phyloP scores from a whole-genome alignment of 768 basidiomycete species.

The Crucibulum laeve region DNA sequence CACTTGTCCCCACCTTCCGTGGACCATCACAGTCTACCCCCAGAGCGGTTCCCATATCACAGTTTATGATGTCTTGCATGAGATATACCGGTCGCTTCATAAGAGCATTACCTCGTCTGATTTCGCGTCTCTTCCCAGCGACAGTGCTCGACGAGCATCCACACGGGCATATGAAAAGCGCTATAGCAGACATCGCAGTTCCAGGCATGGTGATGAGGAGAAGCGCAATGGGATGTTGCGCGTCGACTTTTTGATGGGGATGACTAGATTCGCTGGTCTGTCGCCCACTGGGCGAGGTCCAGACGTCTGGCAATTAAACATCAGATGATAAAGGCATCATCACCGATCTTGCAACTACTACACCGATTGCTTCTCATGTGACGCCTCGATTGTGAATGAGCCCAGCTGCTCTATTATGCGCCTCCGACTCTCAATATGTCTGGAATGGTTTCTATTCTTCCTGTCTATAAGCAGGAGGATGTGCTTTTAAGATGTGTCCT shows the following conservation, averaged over 20 bases:
- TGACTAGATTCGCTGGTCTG: conserved; percentile 41
- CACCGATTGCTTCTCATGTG: too few relatives aligned
- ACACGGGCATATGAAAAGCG: conserved; percentile 43
- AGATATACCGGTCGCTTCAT: conserved; percentile 16
- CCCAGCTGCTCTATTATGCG: too few relatives aligned
- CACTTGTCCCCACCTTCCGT: conserved; percentile 24
- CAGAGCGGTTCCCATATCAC: conserved; percentile 23
- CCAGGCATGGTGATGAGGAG: conserved; percentile 36
- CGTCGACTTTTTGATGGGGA: conserved; percentile 53
- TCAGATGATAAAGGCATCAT: conserved; percentile 1
- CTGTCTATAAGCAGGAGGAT: too few relatives aligned
- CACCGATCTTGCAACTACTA: too few relatives aligned
- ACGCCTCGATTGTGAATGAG: too few relatives aligned
- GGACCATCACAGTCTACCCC: conserved; percentile 29
- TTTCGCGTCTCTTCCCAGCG: conserved; percentile 31
- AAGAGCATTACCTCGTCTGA: conserved; percentile 31
- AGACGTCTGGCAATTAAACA: conserved; percentile 25
- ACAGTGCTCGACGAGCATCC: conserved; percentile 30
- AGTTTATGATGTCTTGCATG: conserved; percentile 30
- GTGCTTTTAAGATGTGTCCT: too few relatives aligned
- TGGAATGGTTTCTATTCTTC: too few relatives aligned
- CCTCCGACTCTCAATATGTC: too few relatives aligned
- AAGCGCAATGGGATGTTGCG: conserved; percentile 48
- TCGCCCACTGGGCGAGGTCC: conserved; percentile 20
- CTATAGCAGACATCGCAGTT: conserved; percentile 30